Evolutionary conservation across 164 flowering plant genomes (phyloP).

Genomic region (Tinospora cordifolia): DNA sequence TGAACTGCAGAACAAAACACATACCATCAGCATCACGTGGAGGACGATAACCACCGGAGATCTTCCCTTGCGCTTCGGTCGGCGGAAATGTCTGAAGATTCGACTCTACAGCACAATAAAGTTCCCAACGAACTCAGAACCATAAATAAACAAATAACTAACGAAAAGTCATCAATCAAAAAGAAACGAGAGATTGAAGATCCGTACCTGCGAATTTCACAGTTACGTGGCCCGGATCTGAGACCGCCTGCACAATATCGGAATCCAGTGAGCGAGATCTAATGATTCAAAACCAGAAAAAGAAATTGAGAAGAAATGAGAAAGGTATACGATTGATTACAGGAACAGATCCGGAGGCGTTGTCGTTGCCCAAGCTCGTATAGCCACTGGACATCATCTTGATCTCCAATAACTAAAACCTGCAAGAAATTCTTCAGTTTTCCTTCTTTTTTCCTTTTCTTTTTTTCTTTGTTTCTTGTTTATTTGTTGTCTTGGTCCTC

Average conservation of each 20-base stretch:
- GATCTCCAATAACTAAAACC: slow-evolving; percentile 33
- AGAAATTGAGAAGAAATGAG: background rate
- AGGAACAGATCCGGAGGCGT: slow-evolving; percentile 87
- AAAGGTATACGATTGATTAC: slow-evolving; percentile 26
- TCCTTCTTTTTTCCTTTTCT: background rate
- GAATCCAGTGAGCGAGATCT: slow-evolving; percentile 18
- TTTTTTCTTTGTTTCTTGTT: background rate
- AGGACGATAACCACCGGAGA: slow-evolving; percentile 59
- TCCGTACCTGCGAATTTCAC: slow-evolving; percentile 49
- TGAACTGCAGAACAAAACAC: background rate
- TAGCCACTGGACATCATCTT: slow-evolving; percentile 90
- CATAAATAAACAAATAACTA: slow-evolving; percentile 9
- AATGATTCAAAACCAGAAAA: background rate
- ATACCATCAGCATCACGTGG: slow-evolving; percentile 95
- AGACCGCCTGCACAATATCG: slow-evolving; percentile 49
- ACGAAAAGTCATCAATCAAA: background rate
- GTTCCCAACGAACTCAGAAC: background rate
- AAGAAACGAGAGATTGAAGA: background rate
- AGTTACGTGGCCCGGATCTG: slow-evolving; percentile 56
- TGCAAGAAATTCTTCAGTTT: background rate
- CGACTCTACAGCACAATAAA: slow-evolving; percentile 45
- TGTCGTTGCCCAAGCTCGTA: slow-evolving; percentile 67
- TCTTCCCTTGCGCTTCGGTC: slow-evolving; percentile 67
- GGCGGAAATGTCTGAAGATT: slow-evolving; percentile 85
- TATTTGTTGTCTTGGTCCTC: background rate